These are phyloP conservation scores for Penicillium subrubescens DNA, from an alignment of 495 filamentous ascomycete species.

Conservation along the genomic window DNA sequence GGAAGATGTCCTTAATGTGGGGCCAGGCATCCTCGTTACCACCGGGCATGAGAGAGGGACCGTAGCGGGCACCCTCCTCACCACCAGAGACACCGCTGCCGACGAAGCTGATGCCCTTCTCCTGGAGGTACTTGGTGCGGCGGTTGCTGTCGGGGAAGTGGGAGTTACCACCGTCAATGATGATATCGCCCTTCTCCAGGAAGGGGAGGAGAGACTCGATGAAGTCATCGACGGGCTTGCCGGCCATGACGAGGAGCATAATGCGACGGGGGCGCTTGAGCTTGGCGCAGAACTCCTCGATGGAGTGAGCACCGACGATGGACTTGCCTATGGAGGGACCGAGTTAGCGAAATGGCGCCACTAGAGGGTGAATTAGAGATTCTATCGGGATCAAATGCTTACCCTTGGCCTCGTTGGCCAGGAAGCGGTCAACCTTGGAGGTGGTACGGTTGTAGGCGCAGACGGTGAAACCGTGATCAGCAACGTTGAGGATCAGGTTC, in stretches of 20 bases:
- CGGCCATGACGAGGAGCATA: constrained; percentile 98
- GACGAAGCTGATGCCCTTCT: constrained; percentile 94
- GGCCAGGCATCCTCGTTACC: constrained; percentile 98
- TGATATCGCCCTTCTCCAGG: constrained; percentile 91
- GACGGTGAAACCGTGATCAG: constrained; percentile 93
- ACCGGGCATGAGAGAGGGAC: constrained; percentile 97
- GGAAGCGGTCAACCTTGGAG: constrained; percentile 94
- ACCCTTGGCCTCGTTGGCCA: constrained; percentile 92
- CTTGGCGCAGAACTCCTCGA: constrained; percentile 91
- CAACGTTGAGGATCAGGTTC: constrained; percentile 98
- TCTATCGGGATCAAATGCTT: constrained; percentile 24
- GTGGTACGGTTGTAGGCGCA: constrained; percentile 98
- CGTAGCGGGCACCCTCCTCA: constrained; percentile 98
- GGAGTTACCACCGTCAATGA: constrained; percentile 99
- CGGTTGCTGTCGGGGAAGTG: constrained; percentile 99
- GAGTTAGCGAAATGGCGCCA: neutral
- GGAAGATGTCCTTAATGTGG: constrained; percentile 98
- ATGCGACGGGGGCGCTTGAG: constrained; percentile 94
- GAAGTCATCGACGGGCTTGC: constrained; percentile 97
- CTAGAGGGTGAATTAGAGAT: neutral
- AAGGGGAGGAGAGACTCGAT: constrained; percentile 92
- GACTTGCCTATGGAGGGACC: constrained; percentile 66
- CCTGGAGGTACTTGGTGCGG: constrained; percentile 78
- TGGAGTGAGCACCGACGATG: constrained; percentile 89
- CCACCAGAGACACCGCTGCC: constrained; percentile 97